phyloP scores from a whole-genome alignment of 2,329 filamentous ascomycete genomes.

The Cladosporium oxysporum region DNA sequence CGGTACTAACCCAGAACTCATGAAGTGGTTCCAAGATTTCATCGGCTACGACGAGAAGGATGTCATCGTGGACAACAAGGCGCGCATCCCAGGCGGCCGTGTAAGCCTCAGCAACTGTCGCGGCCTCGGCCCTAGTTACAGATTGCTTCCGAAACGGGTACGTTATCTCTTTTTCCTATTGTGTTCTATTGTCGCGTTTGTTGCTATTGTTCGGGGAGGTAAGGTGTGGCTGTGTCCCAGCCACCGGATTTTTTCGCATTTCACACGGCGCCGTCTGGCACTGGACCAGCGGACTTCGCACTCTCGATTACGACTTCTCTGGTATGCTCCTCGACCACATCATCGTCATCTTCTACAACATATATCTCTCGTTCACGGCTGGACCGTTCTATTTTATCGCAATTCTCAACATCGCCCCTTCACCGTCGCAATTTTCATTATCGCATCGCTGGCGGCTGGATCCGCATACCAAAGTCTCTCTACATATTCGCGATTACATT shows the following conservation, averaged over 20 bases:
- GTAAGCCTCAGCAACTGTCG: slow-evolving; percentile 96
- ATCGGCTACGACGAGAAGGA: slow-evolving; percentile 76
- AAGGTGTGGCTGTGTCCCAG: slow-evolving; percentile 5
- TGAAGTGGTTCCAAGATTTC: slow-evolving; percentile 83
- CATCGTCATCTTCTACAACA: not conserved
- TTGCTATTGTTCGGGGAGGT: not conserved
- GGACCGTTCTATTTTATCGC: not conserved
- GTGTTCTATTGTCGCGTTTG: not conserved
- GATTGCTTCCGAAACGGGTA: slow-evolving; percentile 80
- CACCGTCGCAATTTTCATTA: not conserved
- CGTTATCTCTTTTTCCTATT: slow-evolving; percentile 32
- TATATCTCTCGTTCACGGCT: not conserved
- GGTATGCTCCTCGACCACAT: not conserved
- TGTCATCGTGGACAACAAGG: slow-evolving; percentile 75
- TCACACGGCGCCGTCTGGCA: not conserved
- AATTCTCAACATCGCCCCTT: not conserved
- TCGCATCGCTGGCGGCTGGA: not conserved
- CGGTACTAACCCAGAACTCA: slow-evolving; percentile 83
- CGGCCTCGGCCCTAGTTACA: slow-evolving; percentile 93
- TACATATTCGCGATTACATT: not conserved
- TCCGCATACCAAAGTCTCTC: not conserved
- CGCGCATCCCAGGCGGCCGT: slow-evolving; percentile 72
- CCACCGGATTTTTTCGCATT: slow-evolving; percentile 8
- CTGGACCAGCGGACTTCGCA: not conserved
- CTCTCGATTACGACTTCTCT: not conserved